A percentile compares a stretch with the other conserved stretches of the same genome.
phyloP scores from a whole-genome alignment of 106 monocot genomes.

The Allium sativum region DNA sequence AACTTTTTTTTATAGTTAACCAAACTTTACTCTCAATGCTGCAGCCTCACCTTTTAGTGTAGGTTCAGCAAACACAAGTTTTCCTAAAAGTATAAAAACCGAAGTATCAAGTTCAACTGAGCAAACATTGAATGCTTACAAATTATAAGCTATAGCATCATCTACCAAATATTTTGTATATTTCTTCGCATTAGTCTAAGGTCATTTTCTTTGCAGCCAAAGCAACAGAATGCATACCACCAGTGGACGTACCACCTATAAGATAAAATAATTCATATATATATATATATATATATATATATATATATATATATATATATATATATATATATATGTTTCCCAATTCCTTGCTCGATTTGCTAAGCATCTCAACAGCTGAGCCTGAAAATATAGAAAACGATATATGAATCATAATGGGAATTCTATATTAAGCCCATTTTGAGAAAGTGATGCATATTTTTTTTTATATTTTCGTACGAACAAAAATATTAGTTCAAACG shows the following conservation, averaged over 20 bases:
- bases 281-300: too few species aligned
- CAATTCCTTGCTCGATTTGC: conserved; percentile 89
- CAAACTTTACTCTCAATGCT: conserved; percentile 88
- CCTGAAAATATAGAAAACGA: too few species aligned
- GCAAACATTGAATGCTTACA: not conserved
- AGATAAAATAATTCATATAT: conserved; percentile 98
- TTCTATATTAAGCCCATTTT: too few species aligned
- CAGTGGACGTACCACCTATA: conserved; percentile 97
- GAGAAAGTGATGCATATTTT: too few species aligned
- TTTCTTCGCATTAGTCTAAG: conserved; percentile 91
- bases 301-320: too few species aligned
- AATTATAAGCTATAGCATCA: not conserved
- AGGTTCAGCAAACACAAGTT: conserved; percentile 93
- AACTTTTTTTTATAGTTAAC: conserved; percentile 97
- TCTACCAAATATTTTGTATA: conserved; percentile 90
- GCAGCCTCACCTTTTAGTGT: conserved; percentile 89
- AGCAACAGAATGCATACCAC: conserved; percentile 97
- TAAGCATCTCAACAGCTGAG: conserved; percentile 92
- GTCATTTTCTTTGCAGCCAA: conserved; percentile 86
- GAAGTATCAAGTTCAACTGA: not conserved
- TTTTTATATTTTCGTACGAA: too few species aligned
- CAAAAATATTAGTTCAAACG: too few species aligned
- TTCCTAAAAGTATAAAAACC: conserved; percentile 35
- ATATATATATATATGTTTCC: conserved; percentile 84
- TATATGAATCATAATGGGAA: too few species aligned